Conservation (phyloP, 2,329 filamentous ascomycete species). For the Helicocarpus griseus region DNA sequence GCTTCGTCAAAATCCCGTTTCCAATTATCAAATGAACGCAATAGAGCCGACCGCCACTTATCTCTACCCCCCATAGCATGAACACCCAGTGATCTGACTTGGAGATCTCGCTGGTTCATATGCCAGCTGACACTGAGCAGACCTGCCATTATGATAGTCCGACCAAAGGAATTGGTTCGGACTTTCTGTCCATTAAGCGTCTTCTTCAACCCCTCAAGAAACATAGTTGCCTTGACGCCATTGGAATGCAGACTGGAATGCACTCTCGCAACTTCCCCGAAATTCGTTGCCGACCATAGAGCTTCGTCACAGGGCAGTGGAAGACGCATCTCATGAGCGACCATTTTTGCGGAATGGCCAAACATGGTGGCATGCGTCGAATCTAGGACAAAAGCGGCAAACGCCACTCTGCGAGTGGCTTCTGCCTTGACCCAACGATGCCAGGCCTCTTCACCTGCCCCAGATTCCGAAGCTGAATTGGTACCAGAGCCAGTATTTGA, state of each 20-base stretch:
- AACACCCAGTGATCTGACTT: slow-evolving; percentile 78
- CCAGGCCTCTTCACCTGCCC: slow-evolving; percentile 85
- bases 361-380: slow-evolving; percentile 97
- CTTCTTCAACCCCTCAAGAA: slow-evolving; percentile 82
- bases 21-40: slow-evolving; percentile 87
- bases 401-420: slow-evolving; percentile 78
- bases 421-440: slow-evolving; percentile 93
- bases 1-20: slow-evolving; percentile 82
- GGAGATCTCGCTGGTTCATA: slow-evolving; percentile 91
- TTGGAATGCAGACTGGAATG: slow-evolving; percentile 72
- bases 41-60: slow-evolving; percentile 80
- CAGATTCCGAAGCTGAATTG: slow-evolving; percentile 48
- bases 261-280: slow-evolving; percentile 73
- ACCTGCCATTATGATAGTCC: slow-evolving; percentile 88
- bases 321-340: slow-evolving; percentile 86
- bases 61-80: slow-evolving; percentile 76
- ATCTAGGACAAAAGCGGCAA: slow-evolving; percentile 90
- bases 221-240: slow-evolving; percentile 74
- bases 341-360: slow-evolving; percentile 93
- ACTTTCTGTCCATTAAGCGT: slow-evolving; percentile 80
- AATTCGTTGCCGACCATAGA: slow-evolving; percentile 82
- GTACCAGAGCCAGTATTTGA: slow-evolving; percentile 28
- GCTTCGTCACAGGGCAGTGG: slow-evolving; percentile 87
- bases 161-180: slow-evolving; percentile 84
- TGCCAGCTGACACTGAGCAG: slow-evolving; percentile 92